These are phyloP conservation scores for rapeseed (Brassica napus) DNA, from an alignment of 345 rosid genomes.

Conservation along the genomic window DNA sequence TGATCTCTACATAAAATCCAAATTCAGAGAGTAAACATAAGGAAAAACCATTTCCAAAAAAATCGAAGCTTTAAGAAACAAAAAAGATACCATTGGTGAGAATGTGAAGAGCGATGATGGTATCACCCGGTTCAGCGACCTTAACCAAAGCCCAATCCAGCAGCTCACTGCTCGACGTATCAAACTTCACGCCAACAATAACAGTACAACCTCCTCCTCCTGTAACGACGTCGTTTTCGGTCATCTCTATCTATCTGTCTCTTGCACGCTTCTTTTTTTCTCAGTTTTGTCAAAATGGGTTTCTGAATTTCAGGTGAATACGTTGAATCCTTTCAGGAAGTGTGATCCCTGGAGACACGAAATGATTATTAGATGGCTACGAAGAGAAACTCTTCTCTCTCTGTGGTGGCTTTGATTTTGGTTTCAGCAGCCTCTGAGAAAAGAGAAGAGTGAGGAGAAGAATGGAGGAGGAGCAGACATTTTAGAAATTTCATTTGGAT, in stretches of 20 bases:
- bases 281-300: background rate
- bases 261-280: background rate
- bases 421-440: slow-evolving; percentile 48
- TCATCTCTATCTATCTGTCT: slow-evolving; percentile 25
- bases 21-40: slow-evolving; percentile 2
- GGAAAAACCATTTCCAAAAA: slow-evolving; percentile 6
- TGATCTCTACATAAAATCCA: slow-evolving; percentile 26
- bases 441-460: slow-evolving; percentile 18
- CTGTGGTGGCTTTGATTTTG: slow-evolving; percentile 41
- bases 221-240: slow-evolving; percentile 18
- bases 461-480: slow-evolving; percentile 23
- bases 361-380: slow-evolving; percentile 15
- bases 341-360: slow-evolving; percentile 19
- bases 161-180: slow-evolving; percentile 68
- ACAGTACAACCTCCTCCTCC: slow-evolving; percentile 54
- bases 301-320: slow-evolving; percentile 22
- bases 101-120: slow-evolving; percentile 82
- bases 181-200: slow-evolving; percentile 84
- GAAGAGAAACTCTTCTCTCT: background rate
- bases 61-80: background rate
- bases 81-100: slow-evolving; percentile 52
- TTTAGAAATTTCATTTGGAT: background rate
- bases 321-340: background rate
- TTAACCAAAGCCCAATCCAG: slow-evolving; percentile 88
- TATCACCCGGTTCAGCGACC: slow-evolving; percentile 82